A percentile compares a stretch with the other conserved stretches of the same genome.
Evolutionary conservation across 805 yeast genomes (phyloP).

Genomic region (Clavispora carvajalis): DNA sequence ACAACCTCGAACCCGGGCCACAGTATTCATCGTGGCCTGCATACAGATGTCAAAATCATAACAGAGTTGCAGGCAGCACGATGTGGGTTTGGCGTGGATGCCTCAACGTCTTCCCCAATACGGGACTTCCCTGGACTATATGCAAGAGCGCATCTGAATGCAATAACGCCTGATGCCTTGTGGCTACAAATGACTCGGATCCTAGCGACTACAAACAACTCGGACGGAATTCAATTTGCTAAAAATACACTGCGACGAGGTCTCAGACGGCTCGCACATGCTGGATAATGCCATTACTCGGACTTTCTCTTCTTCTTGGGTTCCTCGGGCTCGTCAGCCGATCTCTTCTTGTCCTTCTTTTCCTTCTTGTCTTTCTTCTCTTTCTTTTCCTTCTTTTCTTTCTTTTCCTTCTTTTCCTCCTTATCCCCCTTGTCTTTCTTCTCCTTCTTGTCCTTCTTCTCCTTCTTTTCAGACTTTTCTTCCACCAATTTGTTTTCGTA

Average conservation of each 20-base stretch:
- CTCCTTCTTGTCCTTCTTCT: slow-evolving; percentile 21
- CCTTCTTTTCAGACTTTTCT: slow-evolving; percentile 12
- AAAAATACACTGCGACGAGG: slow-evolving; percentile 1
- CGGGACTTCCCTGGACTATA: neutral
- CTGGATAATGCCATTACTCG: slow-evolving; percentile 1
- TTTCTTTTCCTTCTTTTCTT: slow-evolving; percentile 19
- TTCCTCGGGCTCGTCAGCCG: slow-evolving; percentile 10
- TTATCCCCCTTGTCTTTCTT: slow-evolving; percentile 18
- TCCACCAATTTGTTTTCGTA: slow-evolving; percentile 39
- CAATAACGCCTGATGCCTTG: too few relatives aligned
- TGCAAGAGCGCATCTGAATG: too few relatives aligned
- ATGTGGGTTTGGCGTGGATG: neutral
- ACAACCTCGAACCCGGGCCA: neutral
- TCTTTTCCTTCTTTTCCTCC: slow-evolving; percentile 19
- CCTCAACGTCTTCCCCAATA: neutral
- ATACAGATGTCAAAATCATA: neutral
- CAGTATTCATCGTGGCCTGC: too few relatives aligned
- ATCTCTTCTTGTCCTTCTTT: slow-evolving; percentile 21
- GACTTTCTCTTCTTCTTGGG: slow-evolving; percentile 3
- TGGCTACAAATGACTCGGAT: too few relatives aligned
- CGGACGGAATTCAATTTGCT: slow-evolving; percentile 1
- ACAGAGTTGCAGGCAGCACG: neutral
- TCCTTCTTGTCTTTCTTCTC: slow-evolving; percentile 23
- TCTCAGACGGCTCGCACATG: slow-evolving; percentile 1
- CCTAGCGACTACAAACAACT: neutral